A percentile compares a stretch with the other conserved stretches of the same genome.
These are phyloP conservation scores for Botrytis fragariae DNA, from an alignment of 2,329 filamentous ascomycete genomes.

Conservation along the genomic window DNA sequence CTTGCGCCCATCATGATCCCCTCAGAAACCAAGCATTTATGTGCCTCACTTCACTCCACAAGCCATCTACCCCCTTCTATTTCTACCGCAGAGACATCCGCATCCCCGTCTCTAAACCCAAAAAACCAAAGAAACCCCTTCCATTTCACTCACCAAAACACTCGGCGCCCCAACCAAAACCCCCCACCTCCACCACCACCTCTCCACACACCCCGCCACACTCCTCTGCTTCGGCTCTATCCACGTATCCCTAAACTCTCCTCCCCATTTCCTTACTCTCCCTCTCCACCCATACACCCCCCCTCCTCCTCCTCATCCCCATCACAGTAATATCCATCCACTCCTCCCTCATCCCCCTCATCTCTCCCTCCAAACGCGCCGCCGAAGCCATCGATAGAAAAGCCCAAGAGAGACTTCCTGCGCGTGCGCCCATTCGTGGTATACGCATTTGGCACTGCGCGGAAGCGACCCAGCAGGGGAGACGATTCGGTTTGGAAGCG, in stretches of 20 bases:
- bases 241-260: constrained; percentile 52
- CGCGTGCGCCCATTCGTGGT: constrained; percentile 13
- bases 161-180: constrained; percentile 62
- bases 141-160: constrained; percentile 51
- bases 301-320: constrained; percentile 25
- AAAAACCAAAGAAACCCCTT: neutral
- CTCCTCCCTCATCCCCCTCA: constrained; percentile 41
- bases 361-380: constrained; percentile 37
- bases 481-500: constrained; percentile 54
- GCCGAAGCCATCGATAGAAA: constrained; percentile 44
- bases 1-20: neutral
- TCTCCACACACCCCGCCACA: constrained; percentile 57
- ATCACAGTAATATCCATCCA: constrained; percentile 23
- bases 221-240: constrained; percentile 58
- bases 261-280: constrained; percentile 35
- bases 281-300: constrained; percentile 23
- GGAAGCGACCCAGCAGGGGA: constrained; percentile 62
- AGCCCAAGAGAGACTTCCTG: constrained; percentile 46
- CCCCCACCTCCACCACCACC: constrained; percentile 63
- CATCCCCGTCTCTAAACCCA: neutral
- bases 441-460: constrained; percentile 54
- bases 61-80: too few species aligned
- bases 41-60: too few species aligned
- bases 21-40: neutral
- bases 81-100: neutral